Evolutionary conservation across 2,329 filamentous ascomycete genomes (phyloP), one percentile per base, ranked within the genome.

Genomic region (Fusarium pseudograminearum): DNA sequence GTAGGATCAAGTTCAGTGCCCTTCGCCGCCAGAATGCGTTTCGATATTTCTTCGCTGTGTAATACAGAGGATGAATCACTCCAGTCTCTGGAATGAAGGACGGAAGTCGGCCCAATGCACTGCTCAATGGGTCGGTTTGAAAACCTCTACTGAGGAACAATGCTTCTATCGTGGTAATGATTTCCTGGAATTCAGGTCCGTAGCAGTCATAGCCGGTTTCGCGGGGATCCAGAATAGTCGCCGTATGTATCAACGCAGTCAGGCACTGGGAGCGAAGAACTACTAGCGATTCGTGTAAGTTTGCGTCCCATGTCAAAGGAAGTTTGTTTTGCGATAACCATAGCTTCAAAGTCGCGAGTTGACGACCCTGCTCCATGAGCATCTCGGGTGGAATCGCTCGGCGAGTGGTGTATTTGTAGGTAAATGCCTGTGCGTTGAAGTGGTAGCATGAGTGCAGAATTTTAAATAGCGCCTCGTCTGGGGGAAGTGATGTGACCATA

Each of bases 311-410:
- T 3, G 16, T 3, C 3, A 31, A 2, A 10, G 47, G 30, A 0
- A 67, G 5, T 7, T 41, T 18, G 15, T 73, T 67, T 2, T 4
- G 15, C 5, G 65, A 56, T 0, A 73, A 31, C 71, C 71, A 73
- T 24, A 68, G 68, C 9, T 63, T 70, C 11, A 73, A 8, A 16
- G 31, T 60, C 2, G 53, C 36, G 3, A 73, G 62, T 11, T 70
- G 68, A 6, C 60, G 68, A 12, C 71, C 71, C 26, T 72, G 70
- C 6, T 73, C 68, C 3, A 73, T 70, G n/a, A 73, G 70, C 8
- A 73, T 18, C 2, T 70, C 59, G 2, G 70, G 62, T 3, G 71
- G 68, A 4, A 61, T 50, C 0, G 46, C 3, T 12, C 68, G 57
- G 4, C 56, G 47, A 30, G 60, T 70, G 11, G 54, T 57, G 31